Percentiles rank a stretch among this genome's conserved stretches.
Evolutionary conservation across 2,329 filamentous ascomycete genomes (phyloP).

Genomic region (Alternaria conjuncta): DNA sequence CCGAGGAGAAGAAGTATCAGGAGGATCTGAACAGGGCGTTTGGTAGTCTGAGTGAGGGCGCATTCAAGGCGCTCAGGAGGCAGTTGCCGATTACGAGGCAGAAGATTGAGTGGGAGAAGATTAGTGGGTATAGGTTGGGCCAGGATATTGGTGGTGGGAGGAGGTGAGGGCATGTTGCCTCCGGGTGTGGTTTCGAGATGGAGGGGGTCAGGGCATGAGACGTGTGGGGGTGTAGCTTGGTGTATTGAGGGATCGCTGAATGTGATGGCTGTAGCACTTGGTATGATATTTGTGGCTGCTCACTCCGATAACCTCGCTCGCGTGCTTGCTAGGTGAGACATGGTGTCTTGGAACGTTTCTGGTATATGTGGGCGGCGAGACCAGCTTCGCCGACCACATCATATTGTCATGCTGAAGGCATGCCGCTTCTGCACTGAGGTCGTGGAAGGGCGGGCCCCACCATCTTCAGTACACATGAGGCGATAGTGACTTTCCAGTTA

Average conservation of each 20-base stretch:
- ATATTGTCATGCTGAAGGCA: too few relatives aligned
- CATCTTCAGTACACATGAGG: too few relatives aligned
- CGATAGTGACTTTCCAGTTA: too few relatives aligned
- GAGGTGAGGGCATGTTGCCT: conserved; percentile 3
- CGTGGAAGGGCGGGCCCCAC: too few relatives aligned
- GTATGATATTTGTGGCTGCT: neutral
- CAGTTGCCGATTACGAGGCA: conserved; percentile 96
- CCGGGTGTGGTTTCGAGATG: neutral
- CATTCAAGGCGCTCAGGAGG: conserved; percentile 90
- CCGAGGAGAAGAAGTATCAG: conserved; percentile 89
- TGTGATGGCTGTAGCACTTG: neutral
- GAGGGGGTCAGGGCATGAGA: neutral
- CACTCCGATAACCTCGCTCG: neutral
- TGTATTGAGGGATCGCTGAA: neutral
- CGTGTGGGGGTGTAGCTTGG: neutral
- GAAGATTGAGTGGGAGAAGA: conserved; percentile 99
- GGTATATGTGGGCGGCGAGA: neutral
- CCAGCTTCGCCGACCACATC: neutral
- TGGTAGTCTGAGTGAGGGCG: conserved; percentile 84
- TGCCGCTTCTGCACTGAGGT: too few relatives aligned
- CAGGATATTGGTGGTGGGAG: conserved; percentile 61
- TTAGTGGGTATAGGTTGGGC: conserved; percentile 79
- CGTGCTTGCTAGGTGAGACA: neutral
- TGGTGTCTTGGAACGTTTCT: neutral
- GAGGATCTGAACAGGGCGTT: conserved; percentile 95